A percentile compares a stretch with the other conserved stretches of the same genome.
Evolutionary conservation across 2,329 filamentous ascomycete species (phyloP).

Genomic region (Cercospora brassicicola): DNA sequence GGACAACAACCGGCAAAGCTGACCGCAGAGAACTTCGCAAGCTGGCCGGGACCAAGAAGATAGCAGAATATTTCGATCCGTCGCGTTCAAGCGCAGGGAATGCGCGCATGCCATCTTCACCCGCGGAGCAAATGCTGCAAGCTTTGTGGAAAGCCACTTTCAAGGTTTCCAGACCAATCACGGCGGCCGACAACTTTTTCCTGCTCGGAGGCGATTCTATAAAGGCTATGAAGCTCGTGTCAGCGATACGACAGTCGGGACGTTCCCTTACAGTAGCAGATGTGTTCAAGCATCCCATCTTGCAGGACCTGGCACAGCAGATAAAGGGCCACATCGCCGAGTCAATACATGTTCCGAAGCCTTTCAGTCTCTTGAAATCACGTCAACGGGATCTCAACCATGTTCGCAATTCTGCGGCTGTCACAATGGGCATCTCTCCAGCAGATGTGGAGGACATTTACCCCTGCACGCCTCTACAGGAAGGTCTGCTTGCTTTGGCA

Average conservation of each 20-base stretch:
- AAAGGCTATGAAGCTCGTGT: not conserved
- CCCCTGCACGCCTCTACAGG: conserved; percentile 37
- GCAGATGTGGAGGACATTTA: conserved; percentile 41
- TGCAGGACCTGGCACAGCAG: not conserved
- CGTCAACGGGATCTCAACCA: not conserved
- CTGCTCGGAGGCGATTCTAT: conserved; percentile 46
- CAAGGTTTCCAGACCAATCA: conserved; percentile 1
- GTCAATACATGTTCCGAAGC: not conserved
- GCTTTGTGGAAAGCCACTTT: conserved; percentile 2
- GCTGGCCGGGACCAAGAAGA: not conserved
- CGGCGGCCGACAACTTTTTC: conserved; percentile 46
- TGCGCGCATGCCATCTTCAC: not conserved
- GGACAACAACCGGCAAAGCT: not conserved
- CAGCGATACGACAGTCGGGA: not conserved
- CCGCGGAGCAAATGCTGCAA: not conserved
- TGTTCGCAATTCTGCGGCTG: not conserved
- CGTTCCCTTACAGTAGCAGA: not conserved
- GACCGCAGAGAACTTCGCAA: conserved; percentile 2
- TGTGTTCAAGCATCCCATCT: not conserved
- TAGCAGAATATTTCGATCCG: not conserved
- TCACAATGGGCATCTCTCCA: not conserved
- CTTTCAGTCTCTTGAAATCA: not conserved
- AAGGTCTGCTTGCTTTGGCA: conserved; percentile 52
- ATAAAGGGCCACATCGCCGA: not conserved
- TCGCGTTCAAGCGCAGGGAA: not conserved